A percentile compares a stretch with the other conserved stretches of the same genome.
phyloP scores from a whole-genome alignment of 805 yeast genomes.

The Kodamaea kakaduensis region DNA sequence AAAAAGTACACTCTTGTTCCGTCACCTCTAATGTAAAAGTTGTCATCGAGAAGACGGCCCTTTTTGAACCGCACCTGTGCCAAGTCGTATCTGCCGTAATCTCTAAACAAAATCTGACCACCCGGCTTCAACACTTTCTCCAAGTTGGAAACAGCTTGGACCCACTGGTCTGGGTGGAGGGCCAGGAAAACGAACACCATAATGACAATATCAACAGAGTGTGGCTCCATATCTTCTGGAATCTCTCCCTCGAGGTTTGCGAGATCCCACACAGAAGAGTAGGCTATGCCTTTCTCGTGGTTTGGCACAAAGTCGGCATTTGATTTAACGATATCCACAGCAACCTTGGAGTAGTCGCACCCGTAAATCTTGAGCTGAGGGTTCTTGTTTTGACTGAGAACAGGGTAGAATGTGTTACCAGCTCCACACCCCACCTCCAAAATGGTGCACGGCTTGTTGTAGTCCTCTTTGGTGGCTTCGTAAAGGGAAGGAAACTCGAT shows the following conservation, averaged over 20 bases:
- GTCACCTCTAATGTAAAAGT: slow-evolving; percentile 94
- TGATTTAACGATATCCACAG: slow-evolving; percentile 76
- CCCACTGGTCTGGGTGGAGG: slow-evolving; percentile 88
- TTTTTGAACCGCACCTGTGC: slow-evolving; percentile 94
- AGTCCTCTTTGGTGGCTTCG: slow-evolving; percentile 63
- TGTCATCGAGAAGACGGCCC: slow-evolving; percentile 80
- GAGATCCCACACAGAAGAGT: slow-evolving; percentile 92
- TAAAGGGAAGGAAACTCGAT: slow-evolving; percentile 88
- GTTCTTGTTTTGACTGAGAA: slow-evolving; percentile 77
- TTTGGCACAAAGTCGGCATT: slow-evolving; percentile 58
- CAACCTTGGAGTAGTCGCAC: slow-evolving; percentile 85
- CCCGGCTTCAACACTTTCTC: slow-evolving; percentile 82
- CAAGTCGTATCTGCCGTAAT: slow-evolving; percentile 92
- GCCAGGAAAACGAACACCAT: slow-evolving; percentile 95
- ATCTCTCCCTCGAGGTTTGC: slow-evolving; percentile 67
- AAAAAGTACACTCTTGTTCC: slow-evolving; percentile 97
- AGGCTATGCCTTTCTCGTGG: slow-evolving; percentile 48
- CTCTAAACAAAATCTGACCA: slow-evolving; percentile 83
- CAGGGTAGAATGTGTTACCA: slow-evolving; percentile 94
- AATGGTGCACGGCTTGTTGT: slow-evolving; percentile 66
- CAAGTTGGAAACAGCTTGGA: slow-evolving; percentile 68
- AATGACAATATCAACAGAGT: slow-evolving; percentile 87
- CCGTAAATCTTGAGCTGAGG: slow-evolving; percentile 71
- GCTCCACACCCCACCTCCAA: slow-evolving; percentile 98
- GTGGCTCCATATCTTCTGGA: slow-evolving; percentile 81